These are phyloP conservation scores for Lasiosphaeriaceae sp. DNA, from an alignment of 495 filamentous ascomycete genomes.

Conservation along the genomic window DNA sequence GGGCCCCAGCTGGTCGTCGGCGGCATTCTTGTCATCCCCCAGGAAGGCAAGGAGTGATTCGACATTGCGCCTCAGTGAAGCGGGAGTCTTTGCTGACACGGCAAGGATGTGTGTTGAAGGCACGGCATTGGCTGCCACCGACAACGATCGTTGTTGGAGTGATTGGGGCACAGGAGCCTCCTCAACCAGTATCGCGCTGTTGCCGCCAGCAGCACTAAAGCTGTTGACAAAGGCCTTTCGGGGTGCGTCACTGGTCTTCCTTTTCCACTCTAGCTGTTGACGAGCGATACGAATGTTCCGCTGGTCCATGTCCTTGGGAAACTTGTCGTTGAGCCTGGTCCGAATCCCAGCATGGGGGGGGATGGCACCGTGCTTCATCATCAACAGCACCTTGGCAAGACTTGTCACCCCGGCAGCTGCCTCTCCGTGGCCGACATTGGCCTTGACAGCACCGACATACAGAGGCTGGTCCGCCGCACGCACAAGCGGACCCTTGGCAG, in stretches of 20 bases:
- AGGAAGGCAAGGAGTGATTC: constrained; percentile 7
- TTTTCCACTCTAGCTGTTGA: constrained; percentile 16
- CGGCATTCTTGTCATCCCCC: neutral
- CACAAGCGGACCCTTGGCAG: constrained; percentile 43
- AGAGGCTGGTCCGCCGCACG: constrained; percentile 60
- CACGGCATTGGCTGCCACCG: constrained; percentile 3
- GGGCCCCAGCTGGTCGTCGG: constrained; percentile 24
- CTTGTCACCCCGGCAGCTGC: constrained; percentile 68
- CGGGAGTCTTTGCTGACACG: neutral
- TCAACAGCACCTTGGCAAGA: constrained; percentile 69
- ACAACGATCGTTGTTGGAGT: neutral
- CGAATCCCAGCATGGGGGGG: constrained; percentile 75
- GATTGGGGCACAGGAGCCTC: constrained; percentile 26
- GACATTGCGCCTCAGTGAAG: constrained; percentile 13
- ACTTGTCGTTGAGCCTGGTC: constrained; percentile 47
- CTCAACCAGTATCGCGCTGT: constrained; percentile 48
- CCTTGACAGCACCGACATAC: constrained; percentile 67
- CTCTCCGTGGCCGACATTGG: constrained; percentile 76
- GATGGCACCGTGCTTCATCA: constrained; percentile 68
- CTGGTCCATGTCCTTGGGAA: constrained; percentile 4
- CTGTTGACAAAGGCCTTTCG: constrained; percentile 50
- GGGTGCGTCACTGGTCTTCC: constrained; percentile 29
- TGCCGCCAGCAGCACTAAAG: constrained; percentile 54
- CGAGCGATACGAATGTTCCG: constrained; percentile 1
- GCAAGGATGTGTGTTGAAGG: constrained; percentile 32